Percentiles rank a stretch among this genome's conserved stretches.
phyloP scores from a whole-genome alignment of 108 stramenopile species.

The Nitzschia sp. region DNA sequence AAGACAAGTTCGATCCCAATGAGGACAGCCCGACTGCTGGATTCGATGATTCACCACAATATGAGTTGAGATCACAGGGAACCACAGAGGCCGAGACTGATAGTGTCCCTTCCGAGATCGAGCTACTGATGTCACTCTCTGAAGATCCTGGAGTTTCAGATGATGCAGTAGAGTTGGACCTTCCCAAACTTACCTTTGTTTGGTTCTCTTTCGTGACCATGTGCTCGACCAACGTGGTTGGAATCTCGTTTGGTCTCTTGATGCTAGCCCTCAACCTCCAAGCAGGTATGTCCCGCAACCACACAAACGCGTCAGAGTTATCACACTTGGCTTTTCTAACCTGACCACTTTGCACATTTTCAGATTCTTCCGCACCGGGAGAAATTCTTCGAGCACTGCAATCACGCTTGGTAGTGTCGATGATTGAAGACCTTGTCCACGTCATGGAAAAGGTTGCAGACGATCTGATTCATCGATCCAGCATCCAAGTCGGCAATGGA shows the following conservation, averaged over 20 bases:
- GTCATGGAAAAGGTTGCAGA: neutral
- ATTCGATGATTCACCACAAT: neutral
- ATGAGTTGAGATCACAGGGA: neutral
- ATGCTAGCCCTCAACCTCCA: slow-evolving; percentile 1
- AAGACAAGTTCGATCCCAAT: neutral
- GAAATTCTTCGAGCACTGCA: neutral
- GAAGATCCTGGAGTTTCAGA: neutral
- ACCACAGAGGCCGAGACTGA: neutral
- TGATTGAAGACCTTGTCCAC: neutral
- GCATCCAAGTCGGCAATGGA: no score
- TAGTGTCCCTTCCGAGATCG: neutral
- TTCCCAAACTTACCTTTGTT: neutral
- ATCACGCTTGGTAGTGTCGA: neutral
- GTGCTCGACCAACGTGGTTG: slow-evolving; percentile 8
- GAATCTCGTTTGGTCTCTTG: slow-evolving; percentile 1
- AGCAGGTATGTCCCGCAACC: neutral
- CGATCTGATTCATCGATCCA: no score
- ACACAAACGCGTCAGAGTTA: no score
- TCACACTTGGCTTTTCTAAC: no score
- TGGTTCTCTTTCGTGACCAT: slow-evolving; percentile 17
- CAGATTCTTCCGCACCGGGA: neutral
- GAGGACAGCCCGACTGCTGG: neutral
- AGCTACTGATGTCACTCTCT: slow-evolving; percentile 1
- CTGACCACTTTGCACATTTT: neutral
- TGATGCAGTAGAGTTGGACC: neutral